These are phyloP conservation scores for Rhododendron kiyosumense DNA, from an alignment of 148 eudicot genomes.

Conservation along the genomic window DNA sequence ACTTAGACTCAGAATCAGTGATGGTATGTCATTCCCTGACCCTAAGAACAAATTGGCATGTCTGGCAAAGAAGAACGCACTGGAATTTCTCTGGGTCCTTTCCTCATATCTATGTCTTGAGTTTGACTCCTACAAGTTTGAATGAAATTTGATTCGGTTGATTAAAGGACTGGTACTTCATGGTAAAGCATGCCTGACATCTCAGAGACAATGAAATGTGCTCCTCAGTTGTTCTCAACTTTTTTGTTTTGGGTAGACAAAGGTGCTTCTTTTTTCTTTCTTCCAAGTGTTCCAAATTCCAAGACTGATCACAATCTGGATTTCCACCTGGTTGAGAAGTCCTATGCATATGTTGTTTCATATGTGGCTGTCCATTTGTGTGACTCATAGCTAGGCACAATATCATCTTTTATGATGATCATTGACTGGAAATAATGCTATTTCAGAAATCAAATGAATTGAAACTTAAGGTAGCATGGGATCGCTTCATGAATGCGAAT, in stretches of 20 bases:
- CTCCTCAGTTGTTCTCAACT: neutral
- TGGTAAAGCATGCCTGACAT: neutral
- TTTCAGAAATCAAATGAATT: constrained; percentile 48
- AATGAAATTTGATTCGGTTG: neutral
- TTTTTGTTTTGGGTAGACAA: neutral
- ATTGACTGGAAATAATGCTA: constrained; percentile 9
- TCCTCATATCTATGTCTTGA: neutral
- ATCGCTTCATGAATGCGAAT: constrained; percentile 42
- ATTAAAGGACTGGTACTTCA: neutral
- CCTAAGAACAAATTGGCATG: neutral
- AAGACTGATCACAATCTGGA: neutral
- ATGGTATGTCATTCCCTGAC: neutral
- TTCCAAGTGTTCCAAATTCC: neutral
- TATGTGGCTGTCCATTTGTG: neutral
- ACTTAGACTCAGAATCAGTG: neutral
- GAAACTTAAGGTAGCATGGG: constrained; percentile 46
- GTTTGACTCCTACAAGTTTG: neutral
- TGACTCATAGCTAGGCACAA: neutral
- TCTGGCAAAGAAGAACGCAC: neutral
- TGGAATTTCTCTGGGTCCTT: neutral
- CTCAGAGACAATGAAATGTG: neutral
- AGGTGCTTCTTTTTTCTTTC: neutral
- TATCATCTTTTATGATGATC: constrained; percentile 4
- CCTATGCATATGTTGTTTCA: neutral
- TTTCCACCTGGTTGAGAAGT: neutral